Percentiles rank a stretch among this genome's conserved stretches.
These are phyloP conservation scores for Populus euphratica DNA, from an alignment of 345 rosid genomes.

Conservation along the genomic window DNA sequence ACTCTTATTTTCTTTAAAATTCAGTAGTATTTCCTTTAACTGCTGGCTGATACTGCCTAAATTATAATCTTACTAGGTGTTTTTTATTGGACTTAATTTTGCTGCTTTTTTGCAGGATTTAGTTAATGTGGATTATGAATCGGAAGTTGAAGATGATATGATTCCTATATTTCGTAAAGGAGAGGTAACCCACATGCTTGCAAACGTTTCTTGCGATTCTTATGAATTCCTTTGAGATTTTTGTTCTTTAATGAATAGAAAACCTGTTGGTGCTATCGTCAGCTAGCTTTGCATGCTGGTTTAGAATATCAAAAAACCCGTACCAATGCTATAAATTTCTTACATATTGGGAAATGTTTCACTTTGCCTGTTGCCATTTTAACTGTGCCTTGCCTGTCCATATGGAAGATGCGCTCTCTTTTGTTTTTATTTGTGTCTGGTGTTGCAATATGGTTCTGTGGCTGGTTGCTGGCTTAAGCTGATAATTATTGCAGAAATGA, in stretches of 20 bases:
- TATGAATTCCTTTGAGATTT: background rate
- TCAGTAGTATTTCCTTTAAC: conserved; percentile 6
- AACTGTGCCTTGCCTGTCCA: background rate
- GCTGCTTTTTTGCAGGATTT: conserved; percentile 43
- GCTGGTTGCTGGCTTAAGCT: background rate
- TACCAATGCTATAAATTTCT: background rate
- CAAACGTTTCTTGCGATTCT: background rate
- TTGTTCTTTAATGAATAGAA: background rate
- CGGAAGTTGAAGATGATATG: conserved; percentile 85
- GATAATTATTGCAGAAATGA: conserved; percentile 10
- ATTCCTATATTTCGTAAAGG: conserved; percentile 83
- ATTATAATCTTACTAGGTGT: background rate
- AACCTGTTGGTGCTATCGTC: background rate
- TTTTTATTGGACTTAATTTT: conserved; percentile 13
- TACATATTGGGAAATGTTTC: background rate
- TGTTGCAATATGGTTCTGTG: background rate
- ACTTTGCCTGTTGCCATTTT: background rate
- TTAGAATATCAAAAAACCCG: background rate
- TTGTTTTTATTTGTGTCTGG: background rate
- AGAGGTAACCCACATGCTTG: conserved; percentile 45
- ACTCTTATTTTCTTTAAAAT: conserved; percentile 21
- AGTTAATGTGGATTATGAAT: conserved; percentile 70
- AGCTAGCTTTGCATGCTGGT: background rate
- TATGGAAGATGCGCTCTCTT: background rate
- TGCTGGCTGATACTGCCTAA: background rate